These are phyloP conservation scores for Lasiodiplodia hormozganensis DNA, from an alignment of 2,329 filamentous ascomycete species.

Conservation along the genomic window DNA sequence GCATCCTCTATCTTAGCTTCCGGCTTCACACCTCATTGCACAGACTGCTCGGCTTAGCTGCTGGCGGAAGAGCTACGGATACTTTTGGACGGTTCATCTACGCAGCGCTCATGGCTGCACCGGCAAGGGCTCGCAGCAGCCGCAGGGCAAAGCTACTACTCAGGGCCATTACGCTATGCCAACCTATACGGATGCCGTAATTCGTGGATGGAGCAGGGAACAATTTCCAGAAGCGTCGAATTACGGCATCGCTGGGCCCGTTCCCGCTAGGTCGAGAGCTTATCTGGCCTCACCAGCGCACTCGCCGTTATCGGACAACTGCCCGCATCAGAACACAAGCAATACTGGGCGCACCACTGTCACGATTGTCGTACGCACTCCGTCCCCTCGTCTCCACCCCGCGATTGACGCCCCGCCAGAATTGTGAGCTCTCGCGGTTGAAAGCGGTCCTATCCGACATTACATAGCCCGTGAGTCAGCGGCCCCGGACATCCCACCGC, in stretches of 20 bases:
- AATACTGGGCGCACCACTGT: background rate
- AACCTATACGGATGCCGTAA: conserved; percentile 3
- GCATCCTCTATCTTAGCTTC: background rate
- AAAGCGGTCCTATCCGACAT: background rate
- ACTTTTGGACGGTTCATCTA: background rate
- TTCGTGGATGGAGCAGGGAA: conserved; percentile 2
- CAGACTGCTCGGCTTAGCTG: background rate
- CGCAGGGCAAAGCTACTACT: background rate
- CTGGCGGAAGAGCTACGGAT: background rate
- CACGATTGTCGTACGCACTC: too few species aligned
- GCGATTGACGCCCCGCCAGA: conserved; percentile 10
- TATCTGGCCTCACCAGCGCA: conserved; percentile 11
- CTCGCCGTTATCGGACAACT: conserved; percentile 22
- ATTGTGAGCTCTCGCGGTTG: background rate
- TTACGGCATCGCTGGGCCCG: conserved; percentile 16
- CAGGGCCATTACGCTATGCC: conserved; percentile 24
- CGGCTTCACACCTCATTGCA: background rate
- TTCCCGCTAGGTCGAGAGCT: conserved; percentile 5
- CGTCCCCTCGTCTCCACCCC: background rate
- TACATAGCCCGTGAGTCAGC: conserved; percentile 21
- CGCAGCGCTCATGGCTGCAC: background rate
- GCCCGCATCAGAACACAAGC: background rate
- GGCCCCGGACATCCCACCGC: conserved; percentile 20
- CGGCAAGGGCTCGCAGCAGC: background rate
- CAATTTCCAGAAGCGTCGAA: conserved; percentile 21